Percentiles rank a stretch among this genome's conserved stretches.
Conservation (phyloP, 2,329 filamentous ascomycete genomes). For the Neobulgaria alba region DNA sequence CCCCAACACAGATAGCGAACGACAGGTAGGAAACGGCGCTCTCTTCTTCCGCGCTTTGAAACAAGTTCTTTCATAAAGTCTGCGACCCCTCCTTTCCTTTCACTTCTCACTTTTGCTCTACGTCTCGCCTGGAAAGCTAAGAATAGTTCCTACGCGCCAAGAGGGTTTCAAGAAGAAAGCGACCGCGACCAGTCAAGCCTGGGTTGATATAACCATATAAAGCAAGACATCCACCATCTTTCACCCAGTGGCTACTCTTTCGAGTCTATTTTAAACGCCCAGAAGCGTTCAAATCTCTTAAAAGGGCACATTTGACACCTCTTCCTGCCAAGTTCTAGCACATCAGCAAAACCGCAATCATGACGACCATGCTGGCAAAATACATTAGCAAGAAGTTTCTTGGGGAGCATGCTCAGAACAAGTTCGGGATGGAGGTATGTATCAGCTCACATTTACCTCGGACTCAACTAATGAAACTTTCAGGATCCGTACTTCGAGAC, state of each 20-base stretch:
- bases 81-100: background rate
- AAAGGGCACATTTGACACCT: slow-evolving; percentile 11
- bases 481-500: slow-evolving; percentile 88
- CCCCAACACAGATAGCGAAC: too few species aligned
- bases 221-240: too few species aligned
- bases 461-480: slow-evolving; percentile 6
- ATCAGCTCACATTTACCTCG: background rate
- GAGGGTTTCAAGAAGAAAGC: slow-evolving; percentile 14
- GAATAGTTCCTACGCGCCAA: slow-evolving; percentile 15
- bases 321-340: background rate
- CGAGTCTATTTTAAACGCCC: too few species aligned
- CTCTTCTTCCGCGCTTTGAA: background rate
- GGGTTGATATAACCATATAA: too few species aligned
- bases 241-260: too few species aligned
- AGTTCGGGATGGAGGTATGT: slow-evolving; percentile 47
- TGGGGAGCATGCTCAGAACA: slow-evolving; percentile 47
- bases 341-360: slow-evolving; percentile 28
- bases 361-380: slow-evolving; percentile 47
- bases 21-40: too few species aligned
- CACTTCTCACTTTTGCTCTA: background rate
- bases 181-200: slow-evolving; percentile 18
- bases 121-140: background rate
- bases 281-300: too few species aligned
- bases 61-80: slow-evolving; percentile 5
- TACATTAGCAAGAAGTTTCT: slow-evolving; percentile 48